Conservation (phyloP, 192 early-diverging fungal genomes). For the Gamsiella multidivaricata region DNA sequence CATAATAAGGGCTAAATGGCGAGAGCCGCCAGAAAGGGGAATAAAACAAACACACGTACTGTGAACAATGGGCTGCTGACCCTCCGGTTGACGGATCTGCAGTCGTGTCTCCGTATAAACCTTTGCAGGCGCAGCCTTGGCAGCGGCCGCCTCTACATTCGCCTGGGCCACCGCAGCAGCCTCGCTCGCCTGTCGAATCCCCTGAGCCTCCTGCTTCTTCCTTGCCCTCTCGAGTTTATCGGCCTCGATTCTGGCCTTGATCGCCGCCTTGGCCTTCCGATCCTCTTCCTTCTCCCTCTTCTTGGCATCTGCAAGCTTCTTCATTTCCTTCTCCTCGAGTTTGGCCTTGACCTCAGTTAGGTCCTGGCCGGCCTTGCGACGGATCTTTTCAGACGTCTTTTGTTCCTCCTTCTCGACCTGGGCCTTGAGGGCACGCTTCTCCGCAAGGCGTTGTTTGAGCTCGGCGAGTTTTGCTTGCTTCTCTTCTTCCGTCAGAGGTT, state of each 20-base stretch:
- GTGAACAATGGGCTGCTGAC: constrained; percentile 45
- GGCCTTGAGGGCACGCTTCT: constrained; percentile 73
- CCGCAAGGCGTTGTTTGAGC: constrained; percentile 69
- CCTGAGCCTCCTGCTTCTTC: constrained; percentile 60
- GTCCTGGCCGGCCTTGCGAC: constrained; percentile 80
- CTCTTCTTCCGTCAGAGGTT: constrained; percentile 85
- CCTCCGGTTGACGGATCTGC: constrained; percentile 74
- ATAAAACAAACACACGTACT: constrained; percentile 8
- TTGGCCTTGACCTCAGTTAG: constrained; percentile 74
- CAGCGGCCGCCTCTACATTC: constrained; percentile 26
- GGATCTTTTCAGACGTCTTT: constrained; percentile 77
- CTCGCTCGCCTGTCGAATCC: constrained; percentile 3
- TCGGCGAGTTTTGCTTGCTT: constrained; percentile 78
- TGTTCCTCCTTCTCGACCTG: constrained; percentile 71
- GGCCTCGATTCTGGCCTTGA: constrained; percentile 82
- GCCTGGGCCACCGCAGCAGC: constrained; percentile 31
- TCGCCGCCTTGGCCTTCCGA: constrained; percentile 74
- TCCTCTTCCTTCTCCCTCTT: constrained; percentile 85
- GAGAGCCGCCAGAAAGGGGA: too few relatives aligned
- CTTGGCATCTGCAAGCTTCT: constrained; percentile 75
- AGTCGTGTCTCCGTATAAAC: constrained; percentile 81
- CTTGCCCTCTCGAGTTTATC: constrained; percentile 79
- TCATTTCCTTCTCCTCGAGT: constrained; percentile 78
- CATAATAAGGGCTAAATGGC: too few relatives aligned
- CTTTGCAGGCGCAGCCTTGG: constrained; percentile 55